Evolutionary conservation across 2,329 filamentous ascomycete genomes (phyloP), one percentile per base, ranked within the genome.

Genomic region (Neurospora sp.): DNA sequence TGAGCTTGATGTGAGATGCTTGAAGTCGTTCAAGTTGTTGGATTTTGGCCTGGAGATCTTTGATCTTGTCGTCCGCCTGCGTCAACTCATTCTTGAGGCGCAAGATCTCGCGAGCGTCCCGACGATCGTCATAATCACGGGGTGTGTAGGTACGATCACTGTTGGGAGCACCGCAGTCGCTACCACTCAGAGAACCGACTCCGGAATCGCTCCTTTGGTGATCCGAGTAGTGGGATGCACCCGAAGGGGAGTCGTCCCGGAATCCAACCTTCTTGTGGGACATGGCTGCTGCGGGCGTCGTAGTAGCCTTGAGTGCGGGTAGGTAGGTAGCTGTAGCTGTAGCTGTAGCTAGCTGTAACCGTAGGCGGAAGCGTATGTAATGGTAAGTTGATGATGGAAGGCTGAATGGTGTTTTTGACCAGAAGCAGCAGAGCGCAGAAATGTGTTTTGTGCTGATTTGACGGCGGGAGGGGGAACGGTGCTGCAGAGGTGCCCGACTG

Each of bases 371-470:
- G 23, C 52, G 52, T 62, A 36, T 62, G 52, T 62, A 36, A 62
- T 62, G 66, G 69, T 66, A 66, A 67, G 67, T 67, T 66, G 70
- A 70, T 69, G 67, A 65, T 69, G 68, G 67, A 70, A 69, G 72
- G 66, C 66, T 69, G 69, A 68, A 72, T 69, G 68, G 71, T 72
- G 74, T 73, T 74, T 74, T 57, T 33, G 52, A 33, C 52, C 52
- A 57, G 75, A 72, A 73, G 72, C 73, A 74, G 74, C 65, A 69
- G 52, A 67, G 40, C 70, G 66, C 70, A 74, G 74, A 52, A 72
- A 76, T 77, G 75, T 77, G 76, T 77, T 75, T 72, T 76, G 72
- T 77, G 77, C 75, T 77, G 76, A 77, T 78, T 77, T 77, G 77
- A 78, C 75, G 70, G 73, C 70, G 66, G 67, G 68, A 70, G 67